A percentile compares a stretch with the other conserved stretches of the same genome.
Evolutionary conservation across 495 filamentous ascomycete species (phyloP).

Genomic region (Penicillium salamii): DNA sequence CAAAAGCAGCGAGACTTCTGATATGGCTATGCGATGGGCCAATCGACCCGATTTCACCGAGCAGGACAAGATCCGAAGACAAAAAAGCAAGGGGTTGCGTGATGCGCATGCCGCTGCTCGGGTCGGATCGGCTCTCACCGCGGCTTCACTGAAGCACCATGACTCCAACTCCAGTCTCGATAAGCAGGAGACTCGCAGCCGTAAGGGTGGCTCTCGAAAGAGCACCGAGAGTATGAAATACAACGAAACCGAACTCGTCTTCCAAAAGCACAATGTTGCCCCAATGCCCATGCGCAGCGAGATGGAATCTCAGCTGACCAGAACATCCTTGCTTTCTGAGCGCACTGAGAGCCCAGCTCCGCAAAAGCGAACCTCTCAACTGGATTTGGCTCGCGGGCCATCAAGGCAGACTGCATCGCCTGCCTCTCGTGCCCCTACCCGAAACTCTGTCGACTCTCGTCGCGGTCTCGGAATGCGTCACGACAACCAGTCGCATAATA

Average conservation of each 20-base stretch:
- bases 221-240: slow-evolving; percentile 54
- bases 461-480: slow-evolving; percentile 54
- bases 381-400: slow-evolving; percentile 56
- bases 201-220: slow-evolving; percentile 33
- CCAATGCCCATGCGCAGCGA: slow-evolving; percentile 86
- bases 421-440: slow-evolving; percentile 50
- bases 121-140: slow-evolving; percentile 57
- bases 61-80: slow-evolving; percentile 51
- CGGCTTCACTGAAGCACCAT: slow-evolving; percentile 62
- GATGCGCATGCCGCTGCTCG: slow-evolving; percentile 55
- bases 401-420: slow-evolving; percentile 52
- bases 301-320: slow-evolving; percentile 79
- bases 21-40: slow-evolving; percentile 46
- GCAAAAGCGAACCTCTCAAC: slow-evolving; percentile 32
- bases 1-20: slow-evolving; percentile 47
- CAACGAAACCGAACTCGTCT: slow-evolving; percentile 59
- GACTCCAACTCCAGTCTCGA: slow-evolving; percentile 61
- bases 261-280: slow-evolving; percentile 60
- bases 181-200: slow-evolving; percentile 42
- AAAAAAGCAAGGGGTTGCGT: slow-evolving; percentile 58
- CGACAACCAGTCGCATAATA: slow-evolving; percentile 56
- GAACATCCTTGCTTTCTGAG: slow-evolving; percentile 83
- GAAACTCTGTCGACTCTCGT: slow-evolving; percentile 48
- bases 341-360: slow-evolving; percentile 60
- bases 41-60: slow-evolving; percentile 47